Base-by-base conservation (phyloP, 192 early-diverging fungal species). In the Backusella parvicylindrica region DNA sequence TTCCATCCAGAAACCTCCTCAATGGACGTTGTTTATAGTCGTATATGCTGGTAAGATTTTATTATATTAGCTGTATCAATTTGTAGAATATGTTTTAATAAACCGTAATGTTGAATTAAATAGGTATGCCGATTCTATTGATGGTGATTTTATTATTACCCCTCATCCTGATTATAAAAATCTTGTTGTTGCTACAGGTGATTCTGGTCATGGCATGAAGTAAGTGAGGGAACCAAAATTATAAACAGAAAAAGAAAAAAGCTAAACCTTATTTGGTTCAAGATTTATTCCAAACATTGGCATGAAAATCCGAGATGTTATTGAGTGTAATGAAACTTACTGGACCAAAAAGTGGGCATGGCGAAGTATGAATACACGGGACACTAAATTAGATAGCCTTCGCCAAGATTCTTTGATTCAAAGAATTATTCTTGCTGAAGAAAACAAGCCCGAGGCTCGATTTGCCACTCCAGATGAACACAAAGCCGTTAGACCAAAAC, bases 121-220 rank as follows among this genome's bases (percentile, higher is more conserved):
- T 64, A 77, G 76, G 85, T 88, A 88, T 65, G 80, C 75, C 35
- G 87, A 88, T 65, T 71, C 87, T 5, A 78, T 72, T 43, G 86
- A 88, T 64, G 86, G 87, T 1, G 75, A 87, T 65, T 89, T 89
- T 68, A 28, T 82, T n/a, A 78, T 89, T 49, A 50, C 64, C 50
- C 69, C 78, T 15, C 78, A 84, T 21, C 88, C 88, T 16, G 30
- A 72, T 7, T 68, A 70, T 33, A 37, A 49, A 2, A 74, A 77
- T 23, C 37, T 85, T 9, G 68, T 83, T 49, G 70, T 89, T 35
- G 88, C 86, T 4, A 83, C 86, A 11, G 88, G 88, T 26, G 88
- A 84, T 9, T 83, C 80, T 36, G 88, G 88, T 1, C 88, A 89
- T 67, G 88, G 72, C 18, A 87, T 89, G 78, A 89, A 89, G 73